Percentiles rank a stretch among this genome's conserved stretches.
These are phyloP conservation scores for Nicotiana rustica DNA, from an alignment of 305 asterid genomes.

Conservation along the genomic window DNA sequence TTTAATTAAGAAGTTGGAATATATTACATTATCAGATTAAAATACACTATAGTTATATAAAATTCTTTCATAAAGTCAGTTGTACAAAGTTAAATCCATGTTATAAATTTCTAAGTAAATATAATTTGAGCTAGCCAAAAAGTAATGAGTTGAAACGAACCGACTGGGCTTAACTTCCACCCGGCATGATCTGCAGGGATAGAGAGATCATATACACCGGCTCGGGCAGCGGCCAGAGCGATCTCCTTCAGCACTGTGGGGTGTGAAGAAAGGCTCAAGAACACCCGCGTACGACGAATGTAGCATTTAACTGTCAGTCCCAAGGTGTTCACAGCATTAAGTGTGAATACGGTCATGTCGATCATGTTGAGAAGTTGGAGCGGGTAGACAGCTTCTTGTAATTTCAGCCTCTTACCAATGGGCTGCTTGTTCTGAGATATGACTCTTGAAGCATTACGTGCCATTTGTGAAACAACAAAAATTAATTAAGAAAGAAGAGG, in stretches of 20 bases:
- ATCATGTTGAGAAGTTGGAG: constrained; percentile 1
- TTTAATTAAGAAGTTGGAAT: too few species aligned
- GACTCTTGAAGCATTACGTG: too few species aligned
- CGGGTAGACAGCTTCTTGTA: background rate
- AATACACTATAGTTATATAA: background rate
- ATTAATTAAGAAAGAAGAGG: too few species aligned
- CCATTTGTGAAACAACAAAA: too few species aligned
- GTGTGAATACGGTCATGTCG: background rate
- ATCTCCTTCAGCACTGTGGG: background rate
- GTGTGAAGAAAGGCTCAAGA: background rate
- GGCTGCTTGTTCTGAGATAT: too few species aligned
- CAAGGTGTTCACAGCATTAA: background rate
- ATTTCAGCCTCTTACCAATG: background rate
- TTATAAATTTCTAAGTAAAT: too few species aligned
- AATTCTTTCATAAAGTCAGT: background rate
- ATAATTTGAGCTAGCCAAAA: too few species aligned
- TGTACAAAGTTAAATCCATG: background rate
- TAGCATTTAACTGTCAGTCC: background rate
- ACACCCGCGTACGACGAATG: background rate
- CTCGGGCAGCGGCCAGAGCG: background rate
- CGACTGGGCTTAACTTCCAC: background rate
- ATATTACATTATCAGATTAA: background rate
- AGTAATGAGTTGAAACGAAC: background rate
- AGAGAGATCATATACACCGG: background rate
- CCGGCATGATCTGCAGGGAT: background rate